Percentiles rank a stretch among this genome's conserved stretches.
Evolutionary conservation across 2,329 filamentous ascomycete genomes (phyloP).

Genomic region (Neocatenulostroma microsporum): DNA sequence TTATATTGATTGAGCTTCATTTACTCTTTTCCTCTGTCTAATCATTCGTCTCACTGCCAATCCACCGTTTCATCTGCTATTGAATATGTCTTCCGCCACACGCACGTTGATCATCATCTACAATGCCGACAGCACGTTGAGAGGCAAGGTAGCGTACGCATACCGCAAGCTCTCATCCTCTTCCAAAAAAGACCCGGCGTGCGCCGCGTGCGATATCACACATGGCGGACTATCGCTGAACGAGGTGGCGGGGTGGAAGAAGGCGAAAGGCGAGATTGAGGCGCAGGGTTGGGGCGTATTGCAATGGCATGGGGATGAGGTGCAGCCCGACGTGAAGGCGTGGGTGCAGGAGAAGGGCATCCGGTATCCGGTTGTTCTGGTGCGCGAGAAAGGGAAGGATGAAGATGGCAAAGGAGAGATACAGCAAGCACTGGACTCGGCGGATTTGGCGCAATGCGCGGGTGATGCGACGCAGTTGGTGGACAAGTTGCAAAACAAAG

Average conservation of each 20-base stretch:
- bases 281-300: slow-evolving; percentile 10
- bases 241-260: slow-evolving; percentile 14
- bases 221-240: slow-evolving; percentile 18
- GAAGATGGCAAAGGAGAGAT: not conserved
- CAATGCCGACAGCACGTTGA: slow-evolving; percentile 18
- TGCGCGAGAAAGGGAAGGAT: too few relatives aligned
- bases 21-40: too few relatives aligned
- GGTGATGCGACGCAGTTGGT: slow-evolving; percentile 6
- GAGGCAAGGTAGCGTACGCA: slow-evolving; percentile 21
- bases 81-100: not conserved
- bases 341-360: slow-evolving; percentile 4
- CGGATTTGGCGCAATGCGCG: slow-evolving; percentile 6
- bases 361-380: slow-evolving; percentile 7
- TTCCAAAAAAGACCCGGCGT: slow-evolving; percentile 13
- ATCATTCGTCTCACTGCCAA: too few relatives aligned
- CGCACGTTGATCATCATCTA: slow-evolving; percentile 19
- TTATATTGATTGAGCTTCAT: too few relatives aligned
- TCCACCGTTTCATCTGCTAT: not conserved
- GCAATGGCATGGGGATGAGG: slow-evolving; percentile 19
- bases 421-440: slow-evolving; percentile 1
- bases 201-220: slow-evolving; percentile 23
- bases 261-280: slow-evolving; percentile 11
- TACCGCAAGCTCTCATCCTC: slow-evolving; percentile 18
- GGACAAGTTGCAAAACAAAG: slow-evolving; percentile 5
- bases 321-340: slow-evolving; percentile 9